These are phyloP conservation scores for Baorangia bicolor DNA, from an alignment of 768 basidiomycete species.

Conservation along the genomic window DNA sequence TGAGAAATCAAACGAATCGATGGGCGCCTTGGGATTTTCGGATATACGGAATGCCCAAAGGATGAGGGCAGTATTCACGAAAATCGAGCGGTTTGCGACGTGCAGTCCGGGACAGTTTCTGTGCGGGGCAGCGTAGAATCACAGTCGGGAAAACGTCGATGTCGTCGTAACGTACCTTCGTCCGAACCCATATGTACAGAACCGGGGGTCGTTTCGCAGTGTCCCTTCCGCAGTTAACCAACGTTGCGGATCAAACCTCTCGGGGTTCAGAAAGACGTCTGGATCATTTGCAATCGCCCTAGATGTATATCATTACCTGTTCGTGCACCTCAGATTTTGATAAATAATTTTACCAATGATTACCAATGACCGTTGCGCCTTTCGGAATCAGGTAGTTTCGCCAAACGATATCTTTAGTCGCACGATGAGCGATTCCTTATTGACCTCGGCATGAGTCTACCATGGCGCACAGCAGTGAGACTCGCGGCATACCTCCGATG, in stretches of 20 bases:
- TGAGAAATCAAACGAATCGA: neutral
- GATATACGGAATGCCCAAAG: constrained; percentile 6
- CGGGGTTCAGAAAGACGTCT: constrained; percentile 4
- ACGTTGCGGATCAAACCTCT: constrained; percentile 1
- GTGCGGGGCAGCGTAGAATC: neutral
- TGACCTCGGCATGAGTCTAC: neutral
- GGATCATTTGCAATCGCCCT: constrained; percentile 9
- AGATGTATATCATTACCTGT: neutral
- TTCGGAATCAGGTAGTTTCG: constrained; percentile 5
- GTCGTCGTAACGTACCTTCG: neutral
- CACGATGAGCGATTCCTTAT: constrained; percentile 2
- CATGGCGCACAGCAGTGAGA: neutral
- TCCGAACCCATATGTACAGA: constrained; percentile 6
- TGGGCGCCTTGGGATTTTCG: neutral
- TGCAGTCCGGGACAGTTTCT: constrained; percentile 6
- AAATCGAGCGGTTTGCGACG: constrained; percentile 5
- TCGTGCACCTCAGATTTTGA: neutral
- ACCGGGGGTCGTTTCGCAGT: constrained; percentile 3
- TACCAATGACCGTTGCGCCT: constrained; percentile 4
- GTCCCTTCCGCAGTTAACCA: constrained; percentile 1
- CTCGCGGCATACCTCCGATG: neutral
- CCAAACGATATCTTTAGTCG: constrained; percentile 5
- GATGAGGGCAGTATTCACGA: neutral
- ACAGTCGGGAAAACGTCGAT: too few relatives aligned
- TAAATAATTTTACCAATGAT: constrained; percentile 2